A percentile compares a stretch with the other conserved stretches of the same genome.
Evolutionary conservation across 352 stramenopile species (phyloP).

Genomic region (Ophiocytium majus): DNA sequence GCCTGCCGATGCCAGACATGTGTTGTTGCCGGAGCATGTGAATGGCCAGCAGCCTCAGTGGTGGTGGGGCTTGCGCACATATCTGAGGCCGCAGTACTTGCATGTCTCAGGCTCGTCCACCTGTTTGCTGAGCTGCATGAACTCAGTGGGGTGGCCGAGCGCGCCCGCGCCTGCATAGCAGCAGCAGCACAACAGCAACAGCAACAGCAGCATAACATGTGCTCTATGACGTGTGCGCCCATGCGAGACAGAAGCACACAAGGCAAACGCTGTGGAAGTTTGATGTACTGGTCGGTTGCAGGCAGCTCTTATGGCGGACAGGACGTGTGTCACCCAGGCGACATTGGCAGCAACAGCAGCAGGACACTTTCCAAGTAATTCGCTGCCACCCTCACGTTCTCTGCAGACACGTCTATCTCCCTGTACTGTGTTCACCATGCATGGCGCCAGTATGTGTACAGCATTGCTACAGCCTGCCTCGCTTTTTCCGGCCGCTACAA

Average conservation of each 20-base stretch:
- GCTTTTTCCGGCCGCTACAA: background rate
- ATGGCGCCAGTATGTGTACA: background rate
- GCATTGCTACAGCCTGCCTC: background rate
- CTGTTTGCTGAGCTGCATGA: background rate
- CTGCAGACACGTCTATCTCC: too few relatives aligned
- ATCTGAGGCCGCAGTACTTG: constrained; percentile 23
- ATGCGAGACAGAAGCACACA: background rate
- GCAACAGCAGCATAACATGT: background rate
- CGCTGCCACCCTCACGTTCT: too few relatives aligned
- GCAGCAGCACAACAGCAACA: background rate
- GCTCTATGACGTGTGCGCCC: background rate
- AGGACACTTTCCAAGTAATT: too few relatives aligned
- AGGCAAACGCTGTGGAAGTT: background rate
- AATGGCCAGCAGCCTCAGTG: too few relatives aligned
- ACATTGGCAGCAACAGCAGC: background rate
- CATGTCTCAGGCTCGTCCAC: constrained; percentile 2
- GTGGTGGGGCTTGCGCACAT: constrained; percentile 1
- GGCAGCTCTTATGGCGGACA: background rate
- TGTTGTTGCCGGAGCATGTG: too few relatives aligned
- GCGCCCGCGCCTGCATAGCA: background rate
- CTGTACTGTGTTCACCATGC: too few relatives aligned
- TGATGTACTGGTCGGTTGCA: background rate
- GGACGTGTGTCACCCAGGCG: too few relatives aligned
- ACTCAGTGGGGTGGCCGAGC: constrained; percentile 12
- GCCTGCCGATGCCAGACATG: too few relatives aligned